phyloP scores from a whole-genome alignment of 179 eudicot genomes.

The Beta corolliflora region DNA sequence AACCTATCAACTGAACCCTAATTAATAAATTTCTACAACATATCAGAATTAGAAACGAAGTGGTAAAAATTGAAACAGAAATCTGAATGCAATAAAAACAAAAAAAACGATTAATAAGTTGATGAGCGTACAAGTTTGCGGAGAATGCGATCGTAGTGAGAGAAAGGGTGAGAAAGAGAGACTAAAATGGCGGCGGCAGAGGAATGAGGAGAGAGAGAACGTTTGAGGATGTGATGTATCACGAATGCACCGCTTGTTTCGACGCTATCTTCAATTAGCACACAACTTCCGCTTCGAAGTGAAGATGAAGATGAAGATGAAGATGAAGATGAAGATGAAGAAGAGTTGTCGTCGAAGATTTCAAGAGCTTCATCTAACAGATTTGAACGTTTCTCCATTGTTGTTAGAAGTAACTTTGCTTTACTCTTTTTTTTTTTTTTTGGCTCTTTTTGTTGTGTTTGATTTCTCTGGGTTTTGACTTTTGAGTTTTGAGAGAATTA shows the following conservation, averaged over 20 bases:
- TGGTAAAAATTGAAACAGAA: not conserved
- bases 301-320: conserved; percentile 11
- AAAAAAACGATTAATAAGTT: not conserved
- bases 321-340: conserved; percentile 18
- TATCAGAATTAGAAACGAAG: not conserved
- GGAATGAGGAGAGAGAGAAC: conserved; percentile 45
- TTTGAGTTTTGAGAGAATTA: not conserved
- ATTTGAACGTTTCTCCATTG: conserved; percentile 42
- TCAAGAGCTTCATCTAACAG: conserved; percentile 60
- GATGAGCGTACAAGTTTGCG: conserved; percentile 65
- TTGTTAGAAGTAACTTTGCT: not conserved
- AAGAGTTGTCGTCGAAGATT: conserved; percentile 23
- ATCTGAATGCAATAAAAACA: too few species aligned
- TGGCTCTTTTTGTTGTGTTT: not conserved
- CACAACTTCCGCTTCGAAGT: conserved; percentile 24
- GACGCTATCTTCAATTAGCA: conserved; percentile 72
- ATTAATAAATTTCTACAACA: not conserved
- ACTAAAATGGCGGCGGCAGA: conserved; percentile 55
- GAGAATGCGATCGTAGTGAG: conserved; percentile 88
- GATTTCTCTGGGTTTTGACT: not conserved
- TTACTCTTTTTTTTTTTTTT: too few species aligned
- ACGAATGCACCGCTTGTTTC: conserved; percentile 82
- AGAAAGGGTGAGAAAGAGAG: conserved; percentile 79
- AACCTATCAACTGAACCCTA: too few species aligned
- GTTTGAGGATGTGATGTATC: conserved; percentile 79